Evolutionary conservation across 768 basidiomycete genomes (phyloP).

Genomic region (Gelatoporia subvermispora): DNA sequence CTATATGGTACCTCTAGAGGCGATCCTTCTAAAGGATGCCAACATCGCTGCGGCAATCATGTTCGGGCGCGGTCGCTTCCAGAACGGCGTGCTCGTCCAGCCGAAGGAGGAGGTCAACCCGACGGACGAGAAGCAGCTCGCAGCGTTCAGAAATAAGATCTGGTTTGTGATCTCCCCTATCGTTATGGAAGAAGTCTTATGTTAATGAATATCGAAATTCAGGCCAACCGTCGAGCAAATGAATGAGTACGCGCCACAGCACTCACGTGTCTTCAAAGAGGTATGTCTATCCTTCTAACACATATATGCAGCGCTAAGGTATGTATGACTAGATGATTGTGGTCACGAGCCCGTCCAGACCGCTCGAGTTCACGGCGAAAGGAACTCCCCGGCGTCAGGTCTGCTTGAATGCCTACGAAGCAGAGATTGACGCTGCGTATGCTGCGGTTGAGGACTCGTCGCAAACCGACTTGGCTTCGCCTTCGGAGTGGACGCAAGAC

Average conservation of each 20-base stretch:
- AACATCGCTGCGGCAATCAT: slow-evolving; percentile 30
- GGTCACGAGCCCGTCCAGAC: slow-evolving; percentile 24
- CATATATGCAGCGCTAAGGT: neutral
- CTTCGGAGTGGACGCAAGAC: slow-evolving; percentile 22
- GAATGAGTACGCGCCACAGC: slow-evolving; percentile 38
- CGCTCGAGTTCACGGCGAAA: slow-evolving; percentile 30
- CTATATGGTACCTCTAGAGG: slow-evolving; percentile 20
- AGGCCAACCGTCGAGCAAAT: slow-evolving; percentile 31
- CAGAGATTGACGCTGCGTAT: slow-evolving; percentile 38
- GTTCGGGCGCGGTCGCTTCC: slow-evolving; percentile 37
- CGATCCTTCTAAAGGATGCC: slow-evolving; percentile 30
- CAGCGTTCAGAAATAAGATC: slow-evolving; percentile 30
- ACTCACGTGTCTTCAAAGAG: slow-evolving; percentile 45
- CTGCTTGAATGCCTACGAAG: slow-evolving; percentile 27
- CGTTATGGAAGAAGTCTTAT: neutral
- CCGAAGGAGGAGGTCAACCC: slow-evolving; percentile 31
- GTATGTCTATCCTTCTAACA: slow-evolving; percentile 13
- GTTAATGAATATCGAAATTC: neutral
- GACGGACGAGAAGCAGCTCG: slow-evolving; percentile 21
- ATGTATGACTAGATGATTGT: slow-evolving; percentile 27
- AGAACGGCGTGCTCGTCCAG: slow-evolving; percentile 37
- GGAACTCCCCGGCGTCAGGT: slow-evolving; percentile 24
- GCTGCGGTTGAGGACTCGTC: slow-evolving; percentile 28
- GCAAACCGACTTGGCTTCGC: slow-evolving; percentile 23
- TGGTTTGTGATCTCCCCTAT: slow-evolving; percentile 21